Conservation (phyloP, 192 early-diverging fungal species). For the Phycomyces blakesleeanus region DNA sequence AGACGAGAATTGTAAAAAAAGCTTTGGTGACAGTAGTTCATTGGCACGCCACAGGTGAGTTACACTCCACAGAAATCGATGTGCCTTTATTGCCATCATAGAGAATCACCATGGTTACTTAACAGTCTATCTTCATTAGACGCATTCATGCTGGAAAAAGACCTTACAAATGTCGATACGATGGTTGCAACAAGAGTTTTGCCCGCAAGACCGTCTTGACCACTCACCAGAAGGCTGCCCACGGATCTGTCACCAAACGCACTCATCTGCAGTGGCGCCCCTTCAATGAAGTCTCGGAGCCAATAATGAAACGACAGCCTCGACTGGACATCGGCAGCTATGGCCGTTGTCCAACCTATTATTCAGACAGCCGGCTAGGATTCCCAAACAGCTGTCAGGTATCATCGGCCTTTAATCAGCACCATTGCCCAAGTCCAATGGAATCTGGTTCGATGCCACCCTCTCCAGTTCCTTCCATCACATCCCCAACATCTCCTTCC, state of each 20-base stretch:
- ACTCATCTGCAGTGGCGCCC: constrained; percentile 31
- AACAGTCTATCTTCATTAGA: constrained; percentile 12
- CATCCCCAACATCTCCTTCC: too few relatives aligned
- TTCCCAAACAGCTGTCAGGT: too few relatives aligned
- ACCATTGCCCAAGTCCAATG: not conserved
- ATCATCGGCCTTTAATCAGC: not conserved
- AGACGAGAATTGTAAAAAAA: constrained; percentile 66
- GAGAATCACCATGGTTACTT: not conserved
- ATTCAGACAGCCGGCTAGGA: not conserved
- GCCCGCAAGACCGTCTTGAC: constrained; percentile 52
- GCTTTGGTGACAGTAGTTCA: constrained; percentile 76
- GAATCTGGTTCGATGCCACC: not conserved
- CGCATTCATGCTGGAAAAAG: constrained; percentile 40
- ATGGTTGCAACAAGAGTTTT: constrained; percentile 39
- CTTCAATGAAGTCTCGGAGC: constrained; percentile 22
- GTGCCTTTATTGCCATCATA: not conserved
- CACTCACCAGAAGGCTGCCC: constrained; percentile 36
- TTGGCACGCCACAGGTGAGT: constrained; percentile 66
- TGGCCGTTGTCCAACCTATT: not conserved
- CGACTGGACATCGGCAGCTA: not conserved
- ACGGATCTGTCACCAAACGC: constrained; percentile 11
- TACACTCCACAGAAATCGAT: not conserved
- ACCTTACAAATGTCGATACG: constrained; percentile 33
- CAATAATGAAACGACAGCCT: not conserved
- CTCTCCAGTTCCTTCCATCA: not conserved